Evolutionary conservation across 495 filamentous ascomycete species (phyloP), one percentile per base, ranked within the genome.

Genomic region (Aspergillus mulundensis): DNA sequence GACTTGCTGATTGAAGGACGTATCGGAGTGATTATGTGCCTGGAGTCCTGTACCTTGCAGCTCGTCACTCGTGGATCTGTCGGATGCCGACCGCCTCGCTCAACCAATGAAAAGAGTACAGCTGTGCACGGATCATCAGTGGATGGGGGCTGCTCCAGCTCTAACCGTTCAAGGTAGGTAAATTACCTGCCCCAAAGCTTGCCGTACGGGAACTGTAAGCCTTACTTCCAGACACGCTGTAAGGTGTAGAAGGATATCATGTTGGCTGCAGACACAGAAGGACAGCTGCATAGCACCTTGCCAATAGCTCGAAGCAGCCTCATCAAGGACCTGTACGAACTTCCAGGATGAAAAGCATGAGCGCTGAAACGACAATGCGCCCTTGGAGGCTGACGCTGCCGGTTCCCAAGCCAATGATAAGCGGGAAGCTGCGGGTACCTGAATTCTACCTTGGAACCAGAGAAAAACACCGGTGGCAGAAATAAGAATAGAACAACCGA

Each of bases 41-140:
- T 50, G 25, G 3, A 28, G 25, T 28, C 25, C 8, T 28, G 46
- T 50, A 36, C 46, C 53, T 50, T 44, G 46, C 47, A 46, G 41
- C 24, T 45, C 45, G n/a, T 30, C 23, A 19, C n/a, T 20, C 20
- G 25, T 24, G 36, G 36, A 24, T 16, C n/a, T 11, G 36, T 47
- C 21, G 54, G 48, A 20, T 46, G 40, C 52, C 52, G 57, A 56
- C 55, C 46, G 58, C 50, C 39, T 42, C 21, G 7, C 30, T 51
- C 49, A 25, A 5, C 60, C 60, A 62, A 59, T 62, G 0, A 43
- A 5, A 18, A 28, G n/a, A 5, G 20, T 10, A 19, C 44, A 30
- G 14, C 12, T 24, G 24, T 41, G 60, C 60, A 59, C 60, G 53
- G 60, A 62, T 58, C 60, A 62, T 46, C 24, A 6, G 7, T 56